A percentile compares a stretch with the other conserved stretches of the same genome.
Conservation (phyloP, 2,329 filamentous ascomycete species). For the Beauveria sp. region DNA sequence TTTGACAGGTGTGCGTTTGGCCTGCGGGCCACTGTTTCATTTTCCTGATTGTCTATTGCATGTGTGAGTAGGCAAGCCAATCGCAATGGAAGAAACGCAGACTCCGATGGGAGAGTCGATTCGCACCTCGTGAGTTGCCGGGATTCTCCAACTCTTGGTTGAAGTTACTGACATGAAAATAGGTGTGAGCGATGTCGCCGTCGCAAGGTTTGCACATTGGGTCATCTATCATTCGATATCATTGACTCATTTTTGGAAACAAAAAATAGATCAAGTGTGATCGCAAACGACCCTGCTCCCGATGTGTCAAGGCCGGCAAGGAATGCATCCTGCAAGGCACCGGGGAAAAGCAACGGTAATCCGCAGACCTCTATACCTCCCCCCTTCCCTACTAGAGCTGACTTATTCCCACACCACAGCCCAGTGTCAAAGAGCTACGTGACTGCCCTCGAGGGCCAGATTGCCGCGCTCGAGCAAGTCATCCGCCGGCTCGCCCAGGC, state of each 20-base stretch:
- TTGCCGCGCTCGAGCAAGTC: slow-evolving; percentile 37
- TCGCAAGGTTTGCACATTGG: slow-evolving; percentile 27
- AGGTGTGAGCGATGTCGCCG: slow-evolving; percentile 38
- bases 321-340: slow-evolving; percentile 33
- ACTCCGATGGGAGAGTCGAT: slow-evolving; percentile 28
- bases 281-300: slow-evolving; percentile 41
- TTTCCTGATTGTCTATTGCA: background rate
- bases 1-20: background rate
- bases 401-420: slow-evolving; percentile 18
- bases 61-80: background rate
- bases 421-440: slow-evolving; percentile 39
- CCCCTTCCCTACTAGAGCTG: background rate
- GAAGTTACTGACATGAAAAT: background rate
- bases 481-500: slow-evolving; percentile 36
- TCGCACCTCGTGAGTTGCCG: slow-evolving; percentile 27
- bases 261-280: slow-evolving; percentile 42
- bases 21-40: background rate
- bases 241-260: slow-evolving; percentile 19
- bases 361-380: background rate
- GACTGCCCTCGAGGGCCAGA: slow-evolving; percentile 38
- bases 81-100: slow-evolving; percentile 22
- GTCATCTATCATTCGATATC: background rate
- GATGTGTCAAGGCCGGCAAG: slow-evolving; percentile 35
- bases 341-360: slow-evolving; percentile 35
- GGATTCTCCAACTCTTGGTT: background rate